Evolutionary conservation across 345 rosid genomes (phyloP).

Genomic region (Sonneratia caseolaris): DNA sequence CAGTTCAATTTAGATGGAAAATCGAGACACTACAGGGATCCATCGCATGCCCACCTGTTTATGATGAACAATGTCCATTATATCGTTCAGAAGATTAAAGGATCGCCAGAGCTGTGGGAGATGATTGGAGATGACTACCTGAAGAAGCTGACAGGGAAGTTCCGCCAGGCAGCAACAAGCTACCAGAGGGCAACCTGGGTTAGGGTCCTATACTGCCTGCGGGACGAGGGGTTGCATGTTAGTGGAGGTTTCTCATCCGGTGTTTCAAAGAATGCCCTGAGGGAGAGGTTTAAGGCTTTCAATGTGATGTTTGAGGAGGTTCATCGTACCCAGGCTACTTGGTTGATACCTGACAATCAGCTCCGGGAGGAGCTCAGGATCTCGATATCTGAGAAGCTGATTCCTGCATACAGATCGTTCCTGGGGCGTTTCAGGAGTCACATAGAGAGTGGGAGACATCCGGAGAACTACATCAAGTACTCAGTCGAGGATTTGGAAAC

Average conservation of each 20-base stretch:
- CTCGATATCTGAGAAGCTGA: slow-evolving; percentile 66
- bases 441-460: slow-evolving; percentile 89
- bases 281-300: slow-evolving; percentile 87
- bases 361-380: slow-evolving; percentile 87
- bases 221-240: slow-evolving; percentile 86
- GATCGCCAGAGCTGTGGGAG: slow-evolving; percentile 69
- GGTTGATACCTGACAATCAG: slow-evolving; percentile 78
- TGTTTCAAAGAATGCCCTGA: slow-evolving; percentile 63
- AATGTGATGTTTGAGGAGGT: slow-evolving; percentile 90
- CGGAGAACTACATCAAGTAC: slow-evolving; percentile 86
- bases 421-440: slow-evolving; percentile 84
- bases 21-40: slow-evolving; percentile 70
- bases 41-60: slow-evolving; percentile 58
- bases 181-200: slow-evolving; percentile 92
- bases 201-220: slow-evolving; percentile 59
- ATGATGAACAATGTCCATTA: slow-evolving; percentile 93
- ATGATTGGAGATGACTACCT: slow-evolving; percentile 87
- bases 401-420: slow-evolving; percentile 92
- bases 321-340: slow-evolving; percentile 66
- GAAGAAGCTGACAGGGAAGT: slow-evolving; percentile 59
- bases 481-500: slow-evolving; percentile 78
- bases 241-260: slow-evolving; percentile 86
- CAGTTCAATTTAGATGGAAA: slow-evolving; percentile 84
- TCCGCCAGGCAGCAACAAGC: slow-evolving; percentile 65
- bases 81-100: slow-evolving; percentile 75